These are phyloP conservation scores for Irpex lacteus DNA, from an alignment of 1,284 basidiomycete species.

Conservation along the genomic window DNA sequence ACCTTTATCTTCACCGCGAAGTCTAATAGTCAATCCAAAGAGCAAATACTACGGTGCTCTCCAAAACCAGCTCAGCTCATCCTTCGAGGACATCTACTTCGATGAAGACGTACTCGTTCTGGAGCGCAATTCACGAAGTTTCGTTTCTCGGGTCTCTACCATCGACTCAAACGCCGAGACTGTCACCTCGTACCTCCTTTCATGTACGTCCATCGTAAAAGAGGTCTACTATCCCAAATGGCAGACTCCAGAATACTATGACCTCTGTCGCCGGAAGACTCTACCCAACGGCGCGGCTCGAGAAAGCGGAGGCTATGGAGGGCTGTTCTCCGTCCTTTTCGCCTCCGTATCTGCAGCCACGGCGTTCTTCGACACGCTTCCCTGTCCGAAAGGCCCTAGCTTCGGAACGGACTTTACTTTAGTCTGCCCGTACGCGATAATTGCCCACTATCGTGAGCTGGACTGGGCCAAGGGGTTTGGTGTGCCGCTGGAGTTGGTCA, in stretches of 20 bases:
- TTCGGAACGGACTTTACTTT: conserved; percentile 97
- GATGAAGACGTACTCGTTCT: conserved; percentile 94
- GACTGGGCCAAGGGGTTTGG: conserved; percentile 91
- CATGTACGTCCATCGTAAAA: conserved; percentile 63
- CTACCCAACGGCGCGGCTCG: conserved; percentile 28
- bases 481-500: conserved; percentile 84
- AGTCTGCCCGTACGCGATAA: conserved; percentile 89
- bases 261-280: conserved; percentile 45
- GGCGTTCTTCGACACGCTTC: conserved; percentile 87
- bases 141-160: conserved; percentile 68
- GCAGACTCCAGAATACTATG: conserved; percentile 73
- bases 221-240: conserved; percentile 92
- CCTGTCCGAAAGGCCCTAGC: conserved; percentile 89
- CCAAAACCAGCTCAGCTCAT: conserved; percentile 52
- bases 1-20: conserved; percentile 26
- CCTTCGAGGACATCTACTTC: conserved; percentile 88
- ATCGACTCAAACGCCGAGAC: conserved; percentile 87
- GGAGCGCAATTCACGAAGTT: conserved; percentile 97
- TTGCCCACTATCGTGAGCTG: conserved; percentile 91
- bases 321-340: conserved; percentile 92
- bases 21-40: conserved; percentile 85
- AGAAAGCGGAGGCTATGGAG: conserved; percentile 67
- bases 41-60: conserved; percentile 66
- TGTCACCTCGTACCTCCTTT: conserved; percentile 77
- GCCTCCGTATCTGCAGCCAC: conserved; percentile 61